phyloP scores from a whole-genome alignment of 306 rosid genomes.

The Cucurbita maxima region DNA sequence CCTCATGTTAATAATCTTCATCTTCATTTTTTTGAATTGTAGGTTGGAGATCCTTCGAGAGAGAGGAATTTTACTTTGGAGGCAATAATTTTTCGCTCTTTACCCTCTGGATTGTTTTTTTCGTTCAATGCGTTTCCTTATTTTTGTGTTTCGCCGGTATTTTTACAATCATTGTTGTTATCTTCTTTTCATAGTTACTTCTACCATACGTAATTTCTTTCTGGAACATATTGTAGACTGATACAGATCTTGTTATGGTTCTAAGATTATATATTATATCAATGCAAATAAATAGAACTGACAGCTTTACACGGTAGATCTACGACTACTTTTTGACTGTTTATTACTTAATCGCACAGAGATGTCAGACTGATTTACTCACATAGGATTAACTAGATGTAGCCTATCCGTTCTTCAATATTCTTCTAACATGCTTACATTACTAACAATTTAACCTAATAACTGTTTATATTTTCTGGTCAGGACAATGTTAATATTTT shows the following conservation, averaged over 20 bases:
- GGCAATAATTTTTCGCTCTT: conserved; percentile 16
- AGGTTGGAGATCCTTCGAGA: conserved; percentile 78
- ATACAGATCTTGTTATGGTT: background rate
- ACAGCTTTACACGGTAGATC: background rate
- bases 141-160: background rate
- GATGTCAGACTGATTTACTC: background rate
- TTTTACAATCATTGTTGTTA: background rate
- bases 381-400: background rate
- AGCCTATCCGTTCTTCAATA: background rate
- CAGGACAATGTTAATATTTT: background rate
- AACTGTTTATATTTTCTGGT: background rate
- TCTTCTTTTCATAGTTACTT: background rate
- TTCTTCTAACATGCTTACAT: background rate
- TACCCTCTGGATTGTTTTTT: background rate
- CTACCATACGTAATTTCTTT: background rate
- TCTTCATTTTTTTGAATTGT: background rate
- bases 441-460: background rate
- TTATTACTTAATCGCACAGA: background rate
- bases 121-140: background rate
- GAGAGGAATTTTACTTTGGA: conserved; percentile 59
- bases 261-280: background rate
- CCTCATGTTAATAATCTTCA: background rate
- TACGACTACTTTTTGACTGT: background rate
- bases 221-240: background rate
- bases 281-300: background rate